Conservation (phyloP, 805 yeast genomes). For the Candida manassasensis region DNA sequence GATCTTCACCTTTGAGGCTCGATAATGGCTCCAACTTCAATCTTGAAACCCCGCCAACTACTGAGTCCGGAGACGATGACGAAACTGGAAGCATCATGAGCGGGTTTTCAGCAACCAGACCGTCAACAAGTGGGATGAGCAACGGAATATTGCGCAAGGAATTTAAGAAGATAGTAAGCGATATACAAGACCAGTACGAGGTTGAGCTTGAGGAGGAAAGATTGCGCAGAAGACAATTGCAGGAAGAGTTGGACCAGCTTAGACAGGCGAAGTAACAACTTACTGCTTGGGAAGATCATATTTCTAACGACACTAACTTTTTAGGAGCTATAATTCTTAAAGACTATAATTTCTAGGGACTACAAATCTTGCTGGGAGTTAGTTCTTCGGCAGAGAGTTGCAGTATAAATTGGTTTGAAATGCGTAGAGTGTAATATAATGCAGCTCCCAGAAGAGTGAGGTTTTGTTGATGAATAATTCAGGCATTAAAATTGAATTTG, state of each 20-base stretch:
- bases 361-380: too few relatives aligned
- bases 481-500: too few relatives aligned
- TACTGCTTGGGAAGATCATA: too few relatives aligned
- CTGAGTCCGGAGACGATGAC: constrained; percentile 13
- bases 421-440: too few relatives aligned
- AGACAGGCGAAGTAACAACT: too few relatives aligned
- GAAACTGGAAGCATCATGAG: constrained; percentile 7
- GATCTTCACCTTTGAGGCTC: neutral
- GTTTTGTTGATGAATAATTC: too few relatives aligned
- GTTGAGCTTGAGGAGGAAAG: constrained; percentile 54
- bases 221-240: constrained; percentile 42
- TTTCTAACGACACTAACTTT: too few relatives aligned
- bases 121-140: constrained; percentile 26
- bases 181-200: constrained; percentile 59
- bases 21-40: constrained; percentile 4
- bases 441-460: too few relatives aligned
- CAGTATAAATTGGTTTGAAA: too few relatives aligned
- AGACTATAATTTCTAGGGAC: too few relatives aligned
- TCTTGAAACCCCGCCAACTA: constrained; percentile 1
- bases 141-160: constrained; percentile 61
- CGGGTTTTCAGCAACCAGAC: constrained; percentile 12
- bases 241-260: constrained; percentile 16
- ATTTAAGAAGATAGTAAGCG: constrained; percentile 60
- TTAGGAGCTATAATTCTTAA: too few relatives aligned
- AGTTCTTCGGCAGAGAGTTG: too few relatives aligned